These are phyloP conservation scores for Diaporthe sp. DNA, from an alignment of 2,329 filamentous ascomycete species.

Conservation along the genomic window DNA sequence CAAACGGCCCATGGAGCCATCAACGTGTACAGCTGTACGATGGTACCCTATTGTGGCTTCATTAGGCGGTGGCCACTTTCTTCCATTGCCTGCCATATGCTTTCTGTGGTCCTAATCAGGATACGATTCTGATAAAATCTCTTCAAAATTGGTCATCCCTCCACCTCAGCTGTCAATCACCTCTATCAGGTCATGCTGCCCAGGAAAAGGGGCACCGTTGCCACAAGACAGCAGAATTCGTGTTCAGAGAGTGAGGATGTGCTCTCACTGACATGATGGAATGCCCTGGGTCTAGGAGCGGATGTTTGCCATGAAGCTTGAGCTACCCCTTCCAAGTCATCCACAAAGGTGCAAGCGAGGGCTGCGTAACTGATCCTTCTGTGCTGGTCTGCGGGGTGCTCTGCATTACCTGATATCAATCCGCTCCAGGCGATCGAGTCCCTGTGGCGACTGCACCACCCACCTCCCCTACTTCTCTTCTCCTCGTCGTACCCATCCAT, in stretches of 20 bases:
- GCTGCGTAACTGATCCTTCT: not conserved
- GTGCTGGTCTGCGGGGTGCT: not conserved
- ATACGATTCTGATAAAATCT: not conserved
- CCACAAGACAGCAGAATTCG: not conserved
- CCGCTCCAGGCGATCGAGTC: not conserved
- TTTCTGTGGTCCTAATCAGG: not conserved
- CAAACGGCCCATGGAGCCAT: not conserved
- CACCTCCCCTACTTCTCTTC: not conserved
- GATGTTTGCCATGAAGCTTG: constrained; percentile 5
- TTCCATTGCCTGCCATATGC: not conserved
- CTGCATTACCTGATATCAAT: constrained; percentile 28
- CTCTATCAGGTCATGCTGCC: not conserved
- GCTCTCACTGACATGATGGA: not conserved
- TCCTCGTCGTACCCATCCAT: not conserved
- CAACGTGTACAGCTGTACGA: not conserved
- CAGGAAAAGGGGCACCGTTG: not conserved
- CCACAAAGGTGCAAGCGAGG: not conserved
- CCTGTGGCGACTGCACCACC: constrained; percentile 8
- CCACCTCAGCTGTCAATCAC: not conserved
- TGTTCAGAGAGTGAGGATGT: not conserved
- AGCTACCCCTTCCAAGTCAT: not conserved
- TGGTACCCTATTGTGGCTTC: constrained; percentile 20
- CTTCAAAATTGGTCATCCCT: not conserved
- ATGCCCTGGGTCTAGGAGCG: too few species aligned
- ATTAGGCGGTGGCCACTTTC: not conserved